Evolutionary conservation across 192 early-diverging fungal species (phyloP).

Genomic region (Umbelopsis sp.): DNA sequence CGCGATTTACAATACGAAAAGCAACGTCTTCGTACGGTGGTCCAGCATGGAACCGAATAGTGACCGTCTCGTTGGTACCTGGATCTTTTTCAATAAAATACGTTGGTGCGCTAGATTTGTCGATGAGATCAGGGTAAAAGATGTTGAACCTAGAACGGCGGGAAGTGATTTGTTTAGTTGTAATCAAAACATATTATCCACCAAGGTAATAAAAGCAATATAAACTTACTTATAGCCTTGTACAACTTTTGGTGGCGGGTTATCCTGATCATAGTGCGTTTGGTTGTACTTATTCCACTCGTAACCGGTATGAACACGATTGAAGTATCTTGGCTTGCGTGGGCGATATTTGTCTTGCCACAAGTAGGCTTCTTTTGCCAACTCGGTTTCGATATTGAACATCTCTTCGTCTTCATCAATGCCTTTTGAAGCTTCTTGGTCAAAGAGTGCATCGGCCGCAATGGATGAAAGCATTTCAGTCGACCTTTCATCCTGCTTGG

Average conservation of each 20-base stretch:
- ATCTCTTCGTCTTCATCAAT: slow-evolving; percentile 79
- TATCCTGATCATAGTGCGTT: slow-evolving; percentile 96
- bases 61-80: slow-evolving; percentile 76
- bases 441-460: slow-evolving; percentile 59
- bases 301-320: slow-evolving; percentile 96
- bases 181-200: background rate
- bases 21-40: slow-evolving; percentile 96
- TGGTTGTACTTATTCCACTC: slow-evolving; percentile 99
- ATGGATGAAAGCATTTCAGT: slow-evolving; percentile 13
- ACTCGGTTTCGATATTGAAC: slow-evolving; percentile 76
- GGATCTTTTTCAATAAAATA: slow-evolving; percentile 80
- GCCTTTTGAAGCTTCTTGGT: slow-evolving; percentile 72
- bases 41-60: slow-evolving; percentile 90
- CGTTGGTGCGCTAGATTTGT: slow-evolving; percentile 89
- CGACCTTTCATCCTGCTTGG: slow-evolving; percentile 1
- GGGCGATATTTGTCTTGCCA: slow-evolving; percentile 97
- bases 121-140: slow-evolving; percentile 97
- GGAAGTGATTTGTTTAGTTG: background rate
- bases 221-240: slow-evolving; percentile 85
- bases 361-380: slow-evolving; percentile 62
- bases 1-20: slow-evolving; percentile 92
- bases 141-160: slow-evolving; percentile 80
- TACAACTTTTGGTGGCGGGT: slow-evolving; percentile 96
- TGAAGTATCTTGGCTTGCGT: slow-evolving; percentile 93
- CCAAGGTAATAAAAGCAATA: background rate